Evolutionary conservation across 371 early-diverging fungal genomes (phyloP).

Genomic region (Fennellomyces sp.): DNA sequence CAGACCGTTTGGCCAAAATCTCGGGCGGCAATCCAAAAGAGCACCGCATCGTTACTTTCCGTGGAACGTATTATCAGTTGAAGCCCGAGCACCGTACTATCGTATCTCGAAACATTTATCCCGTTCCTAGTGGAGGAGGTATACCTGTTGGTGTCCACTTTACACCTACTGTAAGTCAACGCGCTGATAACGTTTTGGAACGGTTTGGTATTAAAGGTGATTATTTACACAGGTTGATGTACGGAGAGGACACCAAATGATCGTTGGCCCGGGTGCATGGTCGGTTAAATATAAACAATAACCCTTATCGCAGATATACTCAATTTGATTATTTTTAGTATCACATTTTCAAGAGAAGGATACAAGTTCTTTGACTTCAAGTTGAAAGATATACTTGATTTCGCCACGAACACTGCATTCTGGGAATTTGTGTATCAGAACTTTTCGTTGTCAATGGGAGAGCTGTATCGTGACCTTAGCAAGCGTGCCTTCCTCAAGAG

Average conservation of each 20-base stretch:
- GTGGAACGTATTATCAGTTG: constrained; percentile 51
- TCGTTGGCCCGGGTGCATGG: constrained; percentile 54
- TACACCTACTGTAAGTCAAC: constrained; percentile 38
- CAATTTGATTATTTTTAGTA: constrained; percentile 5
- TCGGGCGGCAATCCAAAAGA: constrained; percentile 40
- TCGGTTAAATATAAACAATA: constrained; percentile 1
- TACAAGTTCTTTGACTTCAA: constrained; percentile 45
- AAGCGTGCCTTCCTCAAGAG: constrained; percentile 44
- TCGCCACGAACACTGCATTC: constrained; percentile 34
- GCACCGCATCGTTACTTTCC: constrained; percentile 42
- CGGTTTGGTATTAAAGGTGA: background rate
- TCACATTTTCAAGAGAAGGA: constrained; percentile 52
- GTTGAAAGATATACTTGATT: constrained; percentile 30
- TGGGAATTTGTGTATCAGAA: constrained; percentile 48
- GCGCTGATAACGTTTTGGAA: background rate
- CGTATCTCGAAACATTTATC: constrained; percentile 50
- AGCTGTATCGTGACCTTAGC: constrained; percentile 47
- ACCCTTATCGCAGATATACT: too few species aligned
- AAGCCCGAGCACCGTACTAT: constrained; percentile 42
- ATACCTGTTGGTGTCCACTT: constrained; percentile 54
- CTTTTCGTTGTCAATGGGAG: constrained; percentile 40
- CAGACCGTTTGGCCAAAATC: constrained; percentile 43
- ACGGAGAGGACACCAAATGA: constrained; percentile 49
- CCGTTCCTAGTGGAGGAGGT: constrained; percentile 50
- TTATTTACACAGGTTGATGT: constrained; percentile 24